phyloP scores from a whole-genome alignment of 805 yeast species.

The Saccharomycopsis fermentans region DNA sequence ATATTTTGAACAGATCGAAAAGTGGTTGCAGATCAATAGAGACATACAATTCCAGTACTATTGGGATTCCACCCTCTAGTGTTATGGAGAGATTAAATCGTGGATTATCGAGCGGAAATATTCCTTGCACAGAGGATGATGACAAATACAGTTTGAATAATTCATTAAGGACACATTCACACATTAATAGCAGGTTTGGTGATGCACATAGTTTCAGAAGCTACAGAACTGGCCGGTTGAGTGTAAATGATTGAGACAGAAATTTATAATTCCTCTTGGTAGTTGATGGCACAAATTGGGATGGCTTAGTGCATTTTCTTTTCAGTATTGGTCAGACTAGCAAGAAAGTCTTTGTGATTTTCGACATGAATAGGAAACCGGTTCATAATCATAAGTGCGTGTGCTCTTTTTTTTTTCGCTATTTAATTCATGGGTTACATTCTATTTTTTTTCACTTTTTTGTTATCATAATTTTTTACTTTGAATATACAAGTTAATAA shows the following conservation, averaged over 20 bases:
- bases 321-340: not conserved
- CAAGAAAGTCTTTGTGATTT: not conserved
- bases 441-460: not conserved
- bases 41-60: constrained; percentile 18
- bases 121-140: constrained; percentile 1
- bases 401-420: not conserved
- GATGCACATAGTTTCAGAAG: constrained; percentile 12
- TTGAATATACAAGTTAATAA: not conserved
- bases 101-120: not conserved
- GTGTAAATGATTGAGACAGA: not conserved
- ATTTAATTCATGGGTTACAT: not conserved
- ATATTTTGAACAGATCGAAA: constrained; percentile 15
- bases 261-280: too few species aligned
- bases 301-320: too few species aligned
- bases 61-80: constrained; percentile 19
- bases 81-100: constrained; percentile 16
- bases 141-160: constrained; percentile 16
- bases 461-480: not conserved
- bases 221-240: constrained; percentile 11
- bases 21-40: constrained; percentile 18
- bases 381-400: too few species aligned
- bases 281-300: not conserved
- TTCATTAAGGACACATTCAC: constrained; percentile 11
- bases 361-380: not conserved
- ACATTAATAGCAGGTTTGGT: constrained; percentile 1